Base-by-base conservation (phyloP, 2,329 filamentous ascomycete genomes). In the Tolypocladium inflatum region DNA sequence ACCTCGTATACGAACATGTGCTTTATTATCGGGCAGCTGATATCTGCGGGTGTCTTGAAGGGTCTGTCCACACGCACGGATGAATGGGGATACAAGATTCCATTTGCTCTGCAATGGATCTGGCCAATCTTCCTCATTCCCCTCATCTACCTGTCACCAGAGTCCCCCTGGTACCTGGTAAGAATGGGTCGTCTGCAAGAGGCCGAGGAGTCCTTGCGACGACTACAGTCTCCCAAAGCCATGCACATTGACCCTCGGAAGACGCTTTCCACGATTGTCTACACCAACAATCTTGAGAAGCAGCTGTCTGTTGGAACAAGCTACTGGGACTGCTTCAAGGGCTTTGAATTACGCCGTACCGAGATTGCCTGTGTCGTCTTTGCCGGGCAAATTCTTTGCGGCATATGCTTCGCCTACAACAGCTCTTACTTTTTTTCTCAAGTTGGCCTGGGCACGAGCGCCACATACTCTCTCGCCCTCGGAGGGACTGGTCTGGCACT, bases 51-150 rank as follows among this genome's bases (percentile, higher is more conserved):
- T 1, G 59, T 70, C 10, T 57, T 69, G 55, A 58, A 63, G 9
- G 64, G 66, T 3, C 59, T 69, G 17, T 61, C 66, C 54, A 60
- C 66, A 37, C 68, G 70, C 23, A 61, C 65, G 0, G 63, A 71
- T 2, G 63, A 78, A 33, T 80, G 75, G 74, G 73, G 74, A 0
- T 81, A 77, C 62, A 69, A 74, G 8, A 76, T 75, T 11, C 78
- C 78, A 0, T 81, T 77, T 57, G 77, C 72, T 0, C 56, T 80
- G 0, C 78, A 80, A 59, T 81, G 79, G 78, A 63, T 73, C 4
- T 81, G 76, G 73, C 76, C 78, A 0, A 67, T 74, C 1, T 66
- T 75, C 1, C 65, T 80, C 2, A 60, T 79, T 4, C 63, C 74
- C 0, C 64, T 69, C 2, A 66, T 78, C 2, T 61, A 65, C 11